Conservation (phyloP, 1,284 basidiomycete genomes). For the Pseudozyma sp. region DNA sequence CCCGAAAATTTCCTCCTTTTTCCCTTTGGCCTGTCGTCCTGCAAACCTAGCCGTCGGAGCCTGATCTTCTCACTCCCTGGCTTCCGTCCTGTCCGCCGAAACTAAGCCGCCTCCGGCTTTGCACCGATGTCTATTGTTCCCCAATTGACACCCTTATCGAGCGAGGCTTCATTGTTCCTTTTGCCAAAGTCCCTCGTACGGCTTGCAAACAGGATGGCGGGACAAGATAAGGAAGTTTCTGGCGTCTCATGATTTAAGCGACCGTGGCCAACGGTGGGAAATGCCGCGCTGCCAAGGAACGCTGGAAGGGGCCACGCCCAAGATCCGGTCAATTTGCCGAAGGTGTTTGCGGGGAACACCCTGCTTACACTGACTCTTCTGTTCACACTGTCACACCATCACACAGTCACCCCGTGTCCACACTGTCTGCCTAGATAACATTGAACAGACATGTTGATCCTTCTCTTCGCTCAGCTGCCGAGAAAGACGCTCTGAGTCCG, state of each 20-base stretch:
- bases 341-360: no score
- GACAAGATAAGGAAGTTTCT: constrained; percentile 1
- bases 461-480: background rate
- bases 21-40: background rate
- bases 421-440: background rate
- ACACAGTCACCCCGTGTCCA: no score
- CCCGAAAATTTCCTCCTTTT: constrained; percentile 12
- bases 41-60: background rate
- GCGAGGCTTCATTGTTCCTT: background rate
- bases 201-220: background rate
- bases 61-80: background rate
- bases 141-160: background rate
- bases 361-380: no score
- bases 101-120: background rate
- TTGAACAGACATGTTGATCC: background rate
- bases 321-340: background rate
- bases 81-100: background rate
- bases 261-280: no score
- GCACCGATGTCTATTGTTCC: background rate
- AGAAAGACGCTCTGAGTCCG: constrained; percentile 9
- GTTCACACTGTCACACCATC: no score
- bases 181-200: no score
- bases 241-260: no score
- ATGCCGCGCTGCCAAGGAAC: no score
- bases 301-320: background rate